A percentile compares a stretch with the other conserved stretches of the same genome.
Evolutionary conservation across 106 monocot genomes (phyloP).

Genomic region (Dioscorea alata): DNA sequence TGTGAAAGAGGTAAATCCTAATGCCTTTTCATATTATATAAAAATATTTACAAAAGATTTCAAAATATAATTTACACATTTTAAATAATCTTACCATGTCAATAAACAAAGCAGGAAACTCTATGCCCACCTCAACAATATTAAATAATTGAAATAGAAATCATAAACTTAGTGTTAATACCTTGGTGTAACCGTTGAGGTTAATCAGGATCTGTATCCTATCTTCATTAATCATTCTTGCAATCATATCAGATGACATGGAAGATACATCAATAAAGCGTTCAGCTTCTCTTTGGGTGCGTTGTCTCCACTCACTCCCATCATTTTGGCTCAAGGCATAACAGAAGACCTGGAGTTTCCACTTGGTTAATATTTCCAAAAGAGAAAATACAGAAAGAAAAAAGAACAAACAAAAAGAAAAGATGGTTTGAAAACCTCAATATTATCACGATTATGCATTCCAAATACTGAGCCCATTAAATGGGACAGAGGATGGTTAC

Average conservation of each 20-base stretch:
- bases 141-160: too few relatives aligned
- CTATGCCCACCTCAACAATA: too few relatives aligned
- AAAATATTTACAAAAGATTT: too few relatives aligned
- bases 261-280: slow-evolving; percentile 86
- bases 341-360: slow-evolving; percentile 68
- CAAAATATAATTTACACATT: too few relatives aligned
- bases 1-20: too few relatives aligned
- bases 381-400: neutral
- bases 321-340: slow-evolving; percentile 98
- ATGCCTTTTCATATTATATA: too few relatives aligned
- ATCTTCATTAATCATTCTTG: slow-evolving; percentile 78
- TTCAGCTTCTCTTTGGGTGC: slow-evolving; percentile 80
- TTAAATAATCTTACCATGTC: too few relatives aligned
- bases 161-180: slow-evolving; percentile 7
- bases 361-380: neutral
- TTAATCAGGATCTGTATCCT: slow-evolving; percentile 94
- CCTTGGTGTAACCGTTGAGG: slow-evolving; percentile 99
- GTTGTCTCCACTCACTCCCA: slow-evolving; percentile 92
- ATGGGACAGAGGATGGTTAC: slow-evolving; percentile 94
- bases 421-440: slow-evolving; percentile 55
- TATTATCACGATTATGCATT: slow-evolving; percentile 74
- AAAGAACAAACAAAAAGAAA: neutral
- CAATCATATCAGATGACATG: slow-evolving; percentile 89
- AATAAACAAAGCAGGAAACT: too few relatives aligned
- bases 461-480: slow-evolving; percentile 99